These are phyloP conservation scores for Gaeumannomyces sp. DNA, from an alignment of 2,329 filamentous ascomycete species.

Conservation along the genomic window DNA sequence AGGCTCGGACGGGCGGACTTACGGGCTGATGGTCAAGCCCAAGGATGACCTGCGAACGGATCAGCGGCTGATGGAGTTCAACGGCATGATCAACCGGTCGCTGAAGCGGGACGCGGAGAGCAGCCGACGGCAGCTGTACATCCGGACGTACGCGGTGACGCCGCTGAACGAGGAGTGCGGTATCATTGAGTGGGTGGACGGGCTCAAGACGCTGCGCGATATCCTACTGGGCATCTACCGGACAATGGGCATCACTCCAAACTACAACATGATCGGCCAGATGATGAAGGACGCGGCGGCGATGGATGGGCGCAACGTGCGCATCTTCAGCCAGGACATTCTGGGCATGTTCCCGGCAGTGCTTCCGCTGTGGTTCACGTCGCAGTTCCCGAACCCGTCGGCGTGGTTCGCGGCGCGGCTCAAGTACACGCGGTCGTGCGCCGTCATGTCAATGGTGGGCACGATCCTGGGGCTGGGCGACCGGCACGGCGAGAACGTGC, in stretches of 20 bases:
- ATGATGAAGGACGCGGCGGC: constrained; percentile 58
- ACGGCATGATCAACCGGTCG: constrained; percentile 93
- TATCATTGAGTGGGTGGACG: constrained; percentile 97
- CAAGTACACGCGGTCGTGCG: constrained; percentile 85
- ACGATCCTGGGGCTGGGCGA: constrained; percentile 92
- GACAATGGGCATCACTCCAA: constrained; percentile 61
- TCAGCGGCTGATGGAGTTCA: constrained; percentile 98
- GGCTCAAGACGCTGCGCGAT: constrained; percentile 87
- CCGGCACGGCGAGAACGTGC: constrained; percentile 93
- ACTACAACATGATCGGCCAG: constrained; percentile 62
- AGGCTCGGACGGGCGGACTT: constrained; percentile 81
- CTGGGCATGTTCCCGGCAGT: constrained; percentile 69
- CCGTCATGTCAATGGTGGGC: constrained; percentile 99
- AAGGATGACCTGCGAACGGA: constrained; percentile 98
- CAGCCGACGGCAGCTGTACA: constrained; percentile 83
- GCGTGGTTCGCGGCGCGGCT: constrained; percentile 87
- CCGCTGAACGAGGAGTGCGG: constrained; percentile 97
- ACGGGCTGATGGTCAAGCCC: constrained; percentile 91
- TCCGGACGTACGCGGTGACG: constrained; percentile 95
- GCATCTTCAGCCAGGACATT: constrained; percentile 64
- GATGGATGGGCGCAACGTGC: constrained; percentile 49
- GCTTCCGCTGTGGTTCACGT: constrained; percentile 90
- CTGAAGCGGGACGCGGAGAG: constrained; percentile 88
- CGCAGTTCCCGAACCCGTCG: constrained; percentile 88
- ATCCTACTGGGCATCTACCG: constrained; percentile 76